These are phyloP conservation scores for Chloromonas sp. DNA, from an alignment of 163 green algal genomes.

Conservation along the genomic window DNA sequence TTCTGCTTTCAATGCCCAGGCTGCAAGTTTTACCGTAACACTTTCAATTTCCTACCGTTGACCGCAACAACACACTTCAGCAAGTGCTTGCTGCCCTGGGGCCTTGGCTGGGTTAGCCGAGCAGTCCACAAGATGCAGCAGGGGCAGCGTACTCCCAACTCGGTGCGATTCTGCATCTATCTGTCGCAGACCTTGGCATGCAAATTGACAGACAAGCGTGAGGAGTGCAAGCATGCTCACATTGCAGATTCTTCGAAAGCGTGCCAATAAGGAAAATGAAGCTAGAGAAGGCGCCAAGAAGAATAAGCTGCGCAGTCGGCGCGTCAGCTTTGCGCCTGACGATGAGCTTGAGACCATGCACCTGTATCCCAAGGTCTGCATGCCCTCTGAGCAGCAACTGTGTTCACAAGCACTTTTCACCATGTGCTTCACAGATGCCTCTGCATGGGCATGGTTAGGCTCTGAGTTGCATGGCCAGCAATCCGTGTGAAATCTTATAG, in stretches of 20 bases:
- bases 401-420: not conserved
- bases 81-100: not conserved
- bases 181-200: not conserved
- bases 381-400: not conserved
- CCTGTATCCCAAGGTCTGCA: slow-evolving; percentile 58
- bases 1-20: no score
- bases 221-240: not conserved
- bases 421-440: not conserved
- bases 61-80: not conserved
- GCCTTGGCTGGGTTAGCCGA: no score
- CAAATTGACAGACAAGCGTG: slow-evolving; percentile 3
- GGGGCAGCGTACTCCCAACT: not conserved
- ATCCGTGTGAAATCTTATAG: not conserved
- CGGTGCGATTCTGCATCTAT: not conserved
- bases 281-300: slow-evolving; percentile 29
- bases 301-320: slow-evolving; percentile 21
- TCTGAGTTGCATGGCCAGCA: not conserved
- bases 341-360: slow-evolving; percentile 73
- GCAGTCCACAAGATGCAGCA: no score
- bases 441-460: not conserved
- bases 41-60: not conserved
- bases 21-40: no score
- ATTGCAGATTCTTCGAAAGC: slow-evolving; percentile 31
- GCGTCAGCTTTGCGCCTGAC: slow-evolving; percentile 82
- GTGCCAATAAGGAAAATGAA: slow-evolving; percentile 32